Conservation (phyloP, 116 monocot genomes). For the Phalaenopsis hybrid region DNA sequence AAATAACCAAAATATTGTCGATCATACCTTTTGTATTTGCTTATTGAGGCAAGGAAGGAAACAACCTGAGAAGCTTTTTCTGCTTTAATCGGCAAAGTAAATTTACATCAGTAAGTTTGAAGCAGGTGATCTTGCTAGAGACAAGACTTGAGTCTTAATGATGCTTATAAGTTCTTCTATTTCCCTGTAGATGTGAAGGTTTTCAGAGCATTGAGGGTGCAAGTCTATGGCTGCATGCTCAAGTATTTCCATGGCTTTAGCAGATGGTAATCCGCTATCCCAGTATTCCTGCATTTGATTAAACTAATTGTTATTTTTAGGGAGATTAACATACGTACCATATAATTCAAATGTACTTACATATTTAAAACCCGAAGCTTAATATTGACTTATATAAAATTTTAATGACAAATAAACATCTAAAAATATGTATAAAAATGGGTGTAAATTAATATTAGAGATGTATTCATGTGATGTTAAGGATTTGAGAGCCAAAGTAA, state of each 20-base stretch:
- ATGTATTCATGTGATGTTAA: not conserved
- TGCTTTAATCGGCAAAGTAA: not conserved
- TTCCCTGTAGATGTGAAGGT: constrained; percentile 4
- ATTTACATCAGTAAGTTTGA: not conserved
- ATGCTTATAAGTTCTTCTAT: not conserved
- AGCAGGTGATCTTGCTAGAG: not conserved
- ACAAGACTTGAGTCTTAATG: not conserved
- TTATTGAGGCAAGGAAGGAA: too few relatives aligned
- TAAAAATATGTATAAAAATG: too few relatives aligned
- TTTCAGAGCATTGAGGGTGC: not conserved
- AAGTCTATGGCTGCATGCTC: not conserved
- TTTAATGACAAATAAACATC: too few relatives aligned
- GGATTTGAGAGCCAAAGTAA: not conserved
- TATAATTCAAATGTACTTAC: too few relatives aligned
- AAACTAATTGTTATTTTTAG: too few relatives aligned
- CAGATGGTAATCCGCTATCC: not conserved
- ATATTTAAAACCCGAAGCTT: too few relatives aligned
- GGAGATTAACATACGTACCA: too few relatives aligned
- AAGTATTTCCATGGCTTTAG: constrained; percentile 2
- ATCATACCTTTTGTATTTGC: too few relatives aligned
- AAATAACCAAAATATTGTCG: not conserved
- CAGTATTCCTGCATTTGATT: not conserved
- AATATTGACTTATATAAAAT: too few relatives aligned
- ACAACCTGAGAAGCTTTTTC: too few relatives aligned
- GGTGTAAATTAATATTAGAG: not conserved